Evolutionary conservation across 768 basidiomycete genomes (phyloP).

Genomic region (Russula foetens): DNA sequence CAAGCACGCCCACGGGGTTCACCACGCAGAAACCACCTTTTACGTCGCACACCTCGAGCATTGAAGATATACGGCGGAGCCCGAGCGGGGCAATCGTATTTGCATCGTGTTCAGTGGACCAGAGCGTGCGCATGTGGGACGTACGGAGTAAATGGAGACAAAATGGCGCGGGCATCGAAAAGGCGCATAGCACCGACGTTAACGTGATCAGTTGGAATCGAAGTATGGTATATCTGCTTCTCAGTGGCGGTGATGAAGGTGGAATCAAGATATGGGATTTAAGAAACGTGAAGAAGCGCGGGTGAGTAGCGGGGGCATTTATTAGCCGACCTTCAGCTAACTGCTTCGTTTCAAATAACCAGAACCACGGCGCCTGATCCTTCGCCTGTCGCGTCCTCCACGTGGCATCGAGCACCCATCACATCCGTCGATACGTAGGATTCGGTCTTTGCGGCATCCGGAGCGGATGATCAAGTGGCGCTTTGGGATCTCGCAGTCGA

Average conservation of each 20-base stretch:
- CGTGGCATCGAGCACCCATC: conserved; percentile 88
- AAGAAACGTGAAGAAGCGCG: conserved; percentile 75
- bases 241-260: conserved; percentile 95
- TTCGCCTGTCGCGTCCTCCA: conserved; percentile 81
- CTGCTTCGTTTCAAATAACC: background rate
- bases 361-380: conserved; percentile 50
- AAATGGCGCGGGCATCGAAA: conserved; percentile 73
- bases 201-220: conserved; percentile 99
- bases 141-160: conserved; percentile 81
- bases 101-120: conserved; percentile 91
- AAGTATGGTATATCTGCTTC: conserved; percentile 68
- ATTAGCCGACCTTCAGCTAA: background rate
- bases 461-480: conserved; percentile 90
- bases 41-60: conserved; percentile 79
- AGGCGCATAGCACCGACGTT: conserved; percentile 87
- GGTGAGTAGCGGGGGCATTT: conserved; percentile 39
- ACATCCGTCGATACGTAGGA: conserved; percentile 96
- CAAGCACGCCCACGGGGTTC: conserved; percentile 75
- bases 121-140: conserved; percentile 91
- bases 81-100: conserved; percentile 92
- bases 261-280: conserved; percentile 97
- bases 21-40: conserved; percentile 77
- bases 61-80: conserved; percentile 98
- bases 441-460: conserved; percentile 89
- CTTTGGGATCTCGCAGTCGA: conserved; percentile 98